Conservation (phyloP, 305 asterid genomes). For the Fraxinus xanthoxyloides region DNA sequence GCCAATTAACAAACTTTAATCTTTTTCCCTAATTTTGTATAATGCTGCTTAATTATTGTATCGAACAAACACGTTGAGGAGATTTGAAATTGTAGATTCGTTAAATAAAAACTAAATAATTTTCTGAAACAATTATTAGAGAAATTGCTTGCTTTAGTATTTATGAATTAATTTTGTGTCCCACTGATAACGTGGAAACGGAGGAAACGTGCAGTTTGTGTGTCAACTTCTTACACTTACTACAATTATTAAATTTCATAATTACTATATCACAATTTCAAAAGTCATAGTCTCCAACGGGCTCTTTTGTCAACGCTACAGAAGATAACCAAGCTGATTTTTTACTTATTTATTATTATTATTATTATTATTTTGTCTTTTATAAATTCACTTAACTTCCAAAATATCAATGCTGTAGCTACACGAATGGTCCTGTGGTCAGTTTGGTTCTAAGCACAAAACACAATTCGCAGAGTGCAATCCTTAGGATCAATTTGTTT, state of each 20-base stretch:
- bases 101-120: background rate
- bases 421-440: background rate
- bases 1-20: background rate
- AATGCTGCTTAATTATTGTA: background rate
- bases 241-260: background rate
- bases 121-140: background rate
- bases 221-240: background rate
- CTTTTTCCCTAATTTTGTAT: background rate
- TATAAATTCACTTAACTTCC: background rate
- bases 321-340: background rate
- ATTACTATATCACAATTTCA: background rate
- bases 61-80: background rate
- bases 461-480: background rate
- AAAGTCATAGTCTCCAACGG: slow-evolving; percentile 3
- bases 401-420: background rate
- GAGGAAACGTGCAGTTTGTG: slow-evolving; percentile 30
- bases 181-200: slow-evolving; percentile 22
- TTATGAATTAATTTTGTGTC: background rate
- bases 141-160: background rate
- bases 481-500: background rate
- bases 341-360: too few species aligned
- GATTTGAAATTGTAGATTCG: background rate
- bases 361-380: background rate
- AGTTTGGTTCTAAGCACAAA: background rate
- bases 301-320: background rate